Percentiles rank a stretch among this genome's conserved stretches.
phyloP scores from a whole-genome alignment of 441 rosid genomes.

The Gossypium aridum region DNA sequence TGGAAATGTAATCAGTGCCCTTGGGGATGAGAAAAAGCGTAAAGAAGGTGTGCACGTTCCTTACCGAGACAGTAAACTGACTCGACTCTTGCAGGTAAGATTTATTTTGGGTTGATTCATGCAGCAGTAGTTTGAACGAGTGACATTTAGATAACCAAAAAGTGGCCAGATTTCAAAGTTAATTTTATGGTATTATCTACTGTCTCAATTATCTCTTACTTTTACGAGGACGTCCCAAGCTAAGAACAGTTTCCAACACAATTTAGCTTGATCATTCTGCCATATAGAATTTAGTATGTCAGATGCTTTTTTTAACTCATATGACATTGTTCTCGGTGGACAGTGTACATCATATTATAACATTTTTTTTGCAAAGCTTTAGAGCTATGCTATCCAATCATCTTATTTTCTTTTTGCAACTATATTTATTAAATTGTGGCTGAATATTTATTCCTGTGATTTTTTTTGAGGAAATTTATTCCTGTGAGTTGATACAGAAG shows the following conservation, averaged over 20 bases:
- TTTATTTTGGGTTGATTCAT: conserved; percentile 1
- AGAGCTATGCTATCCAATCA: not conserved
- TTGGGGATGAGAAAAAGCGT: conserved; percentile 64
- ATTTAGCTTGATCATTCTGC: not conserved
- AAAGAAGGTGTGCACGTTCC: conserved; percentile 66
- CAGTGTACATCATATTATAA: not conserved
- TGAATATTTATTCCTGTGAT: not conserved
- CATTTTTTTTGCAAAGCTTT: not conserved
- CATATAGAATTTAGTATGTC: not conserved
- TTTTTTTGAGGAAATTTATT: no score
- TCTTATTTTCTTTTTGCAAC: not conserved
- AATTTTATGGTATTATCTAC: not conserved
- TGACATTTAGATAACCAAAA: not conserved
- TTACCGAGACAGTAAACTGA: conserved; percentile 63
- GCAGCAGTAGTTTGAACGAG: conserved; percentile 6
- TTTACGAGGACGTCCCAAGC: not conserved
- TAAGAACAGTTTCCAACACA: conserved; percentile 2
- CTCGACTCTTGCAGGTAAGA: conserved; percentile 56
- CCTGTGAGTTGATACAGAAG: not conserved
- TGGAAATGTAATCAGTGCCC: conserved; percentile 69
- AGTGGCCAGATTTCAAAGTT: not conserved
- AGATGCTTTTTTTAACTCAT: conserved; percentile 1
- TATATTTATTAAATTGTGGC: conserved; percentile 5
- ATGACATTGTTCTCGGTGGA: not conserved
- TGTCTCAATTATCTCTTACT: not conserved